These are phyloP conservation scores for Dittrichia graveolens DNA, from an alignment of 129 eudicot species.

Conservation along the genomic window DNA sequence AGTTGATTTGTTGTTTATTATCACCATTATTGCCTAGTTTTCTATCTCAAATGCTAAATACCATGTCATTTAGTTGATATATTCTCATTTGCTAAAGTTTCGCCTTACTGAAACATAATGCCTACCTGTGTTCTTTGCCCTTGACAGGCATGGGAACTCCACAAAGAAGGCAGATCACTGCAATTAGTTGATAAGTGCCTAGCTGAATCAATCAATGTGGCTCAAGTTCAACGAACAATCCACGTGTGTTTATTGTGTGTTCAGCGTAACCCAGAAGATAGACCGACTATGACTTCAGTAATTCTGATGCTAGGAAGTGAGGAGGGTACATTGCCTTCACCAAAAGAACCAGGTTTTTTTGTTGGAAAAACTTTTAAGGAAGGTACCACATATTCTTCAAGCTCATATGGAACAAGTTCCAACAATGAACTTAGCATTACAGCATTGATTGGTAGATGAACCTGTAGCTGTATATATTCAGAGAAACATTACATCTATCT, in stretches of 20 bases:
- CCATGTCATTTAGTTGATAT: too few species aligned
- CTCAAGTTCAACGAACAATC: slow-evolving; percentile 33
- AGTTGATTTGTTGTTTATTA: too few species aligned
- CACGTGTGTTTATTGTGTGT: slow-evolving; percentile 48
- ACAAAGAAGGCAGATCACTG: slow-evolving; percentile 36
- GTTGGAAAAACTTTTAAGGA: slow-evolving; percentile 18
- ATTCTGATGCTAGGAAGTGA: slow-evolving; percentile 39
- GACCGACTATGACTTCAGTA: slow-evolving; percentile 43
- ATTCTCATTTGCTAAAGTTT: too few species aligned
- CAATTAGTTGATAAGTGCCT: slow-evolving; percentile 32
- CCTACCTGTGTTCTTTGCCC: neutral
- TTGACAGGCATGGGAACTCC: slow-evolving; percentile 46
- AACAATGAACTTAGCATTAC: slow-evolving; percentile 37
- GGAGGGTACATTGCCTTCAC: slow-evolving; percentile 35
- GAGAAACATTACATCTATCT: neutral
- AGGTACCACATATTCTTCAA: slow-evolving; percentile 22
- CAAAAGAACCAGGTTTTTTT: slow-evolving; percentile 43
- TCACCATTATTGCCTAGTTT: too few species aligned
- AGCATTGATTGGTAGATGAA: slow-evolving; percentile 34
- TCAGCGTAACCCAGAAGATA: slow-evolving; percentile 46
- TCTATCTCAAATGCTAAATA: too few species aligned
- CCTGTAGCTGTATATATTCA: neutral
- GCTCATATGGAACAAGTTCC: slow-evolving; percentile 27
- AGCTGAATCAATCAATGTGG: slow-evolving; percentile 11
- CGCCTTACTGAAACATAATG: neutral